Base-by-base conservation (phyloP, 345 rosid genomes). In the Populus simonii region DNA sequence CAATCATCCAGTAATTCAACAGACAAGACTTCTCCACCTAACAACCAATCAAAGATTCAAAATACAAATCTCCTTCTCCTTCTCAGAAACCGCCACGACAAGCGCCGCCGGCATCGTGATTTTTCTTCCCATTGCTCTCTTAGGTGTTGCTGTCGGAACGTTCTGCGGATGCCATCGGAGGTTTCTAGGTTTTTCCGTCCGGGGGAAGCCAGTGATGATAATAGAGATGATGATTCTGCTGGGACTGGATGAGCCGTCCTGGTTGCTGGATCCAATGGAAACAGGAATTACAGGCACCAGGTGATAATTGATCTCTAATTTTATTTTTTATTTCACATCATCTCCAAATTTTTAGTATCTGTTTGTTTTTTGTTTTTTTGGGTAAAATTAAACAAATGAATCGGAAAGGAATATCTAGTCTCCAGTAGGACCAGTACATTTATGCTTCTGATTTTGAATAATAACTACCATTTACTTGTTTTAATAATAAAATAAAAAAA, bases 281-380 rank as follows among this genome's bases (percentile, higher is more conserved):
- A 88, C 65, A 88, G 92, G 93, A 92, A 93, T 77, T 93, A 91
- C 80, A 79, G 98, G 74, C 98, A 93, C 63, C 97, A 93, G 92
- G 97, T 88, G 31, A 33, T 49, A 33, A 47, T 61, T 12, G 41
- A 15, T 43, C 51, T 3, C 1, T 45, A 13, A 45, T 13, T 45
- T 45, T 45, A 45, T 13, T 3, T 12, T 45, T 45, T 13, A 45
- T 45, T 45, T 45, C 4, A 3, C 51, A 13, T 29, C 51, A 13
- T 29, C 27, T 36, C 6, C 7, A 38, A 33, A 6, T 16, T 38
- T 41, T 17, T 22, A 22, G 29, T 61, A 61, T 22, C 45, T 41
- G 1, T 25, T 59, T 59, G 13, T 6, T n/a, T n/a, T 45, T 45
- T 33, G 5, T 12, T 45, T 13, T 13, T 13, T 11, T 45, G 13